Percentiles rank a stretch among this genome's conserved stretches.
phyloP scores from a whole-genome alignment of 192 early-diverging fungal species.

The Backusella westeae region DNA sequence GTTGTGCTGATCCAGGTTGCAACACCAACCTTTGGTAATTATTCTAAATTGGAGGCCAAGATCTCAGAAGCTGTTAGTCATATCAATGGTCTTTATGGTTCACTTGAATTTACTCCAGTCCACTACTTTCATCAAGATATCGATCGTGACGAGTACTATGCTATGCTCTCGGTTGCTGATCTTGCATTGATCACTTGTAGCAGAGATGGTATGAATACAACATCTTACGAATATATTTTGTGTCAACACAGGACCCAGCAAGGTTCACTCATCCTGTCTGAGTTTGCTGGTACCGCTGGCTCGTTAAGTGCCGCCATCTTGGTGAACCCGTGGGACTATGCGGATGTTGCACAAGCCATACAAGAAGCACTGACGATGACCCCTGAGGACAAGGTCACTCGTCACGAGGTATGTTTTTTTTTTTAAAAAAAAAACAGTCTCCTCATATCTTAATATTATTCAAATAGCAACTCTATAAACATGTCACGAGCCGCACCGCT shows the following conservation, averaged over 20 bases:
- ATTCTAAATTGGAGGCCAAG: slow-evolving; percentile 76
- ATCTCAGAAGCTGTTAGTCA: slow-evolving; percentile 87
- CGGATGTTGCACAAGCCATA: slow-evolving; percentile 75
- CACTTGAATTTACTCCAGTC: slow-evolving; percentile 92
- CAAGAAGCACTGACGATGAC: slow-evolving; percentile 69
- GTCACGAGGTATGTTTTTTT: slow-evolving; percentile 53
- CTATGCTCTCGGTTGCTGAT: slow-evolving; percentile 92
- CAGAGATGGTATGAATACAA: slow-evolving; percentile 99
- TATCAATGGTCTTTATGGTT: slow-evolving; percentile 94
- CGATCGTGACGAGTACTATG: slow-evolving; percentile 96
- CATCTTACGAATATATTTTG: slow-evolving; percentile 92
- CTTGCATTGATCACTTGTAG: slow-evolving; percentile 89
- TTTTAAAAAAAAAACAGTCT: neutral
- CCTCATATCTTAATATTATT: neutral
- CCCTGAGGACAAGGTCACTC: slow-evolving; percentile 59
- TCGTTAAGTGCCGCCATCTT: slow-evolving; percentile 76
- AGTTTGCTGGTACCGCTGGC: slow-evolving; percentile 97
- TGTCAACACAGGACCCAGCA: slow-evolving; percentile 77
- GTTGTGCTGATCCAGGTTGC: slow-evolving; percentile 98
- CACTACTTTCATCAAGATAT: slow-evolving; percentile 92
- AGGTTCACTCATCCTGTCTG: slow-evolving; percentile 87
- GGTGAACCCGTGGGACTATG: slow-evolving; percentile 89
- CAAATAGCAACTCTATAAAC: slow-evolving; percentile 58
- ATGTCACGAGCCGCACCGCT: slow-evolving; percentile 85
- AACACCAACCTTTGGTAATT: slow-evolving; percentile 73